phyloP scores from a whole-genome alignment of 768 basidiomycete genomes.

The Peribolospora kevripleyi region DNA sequence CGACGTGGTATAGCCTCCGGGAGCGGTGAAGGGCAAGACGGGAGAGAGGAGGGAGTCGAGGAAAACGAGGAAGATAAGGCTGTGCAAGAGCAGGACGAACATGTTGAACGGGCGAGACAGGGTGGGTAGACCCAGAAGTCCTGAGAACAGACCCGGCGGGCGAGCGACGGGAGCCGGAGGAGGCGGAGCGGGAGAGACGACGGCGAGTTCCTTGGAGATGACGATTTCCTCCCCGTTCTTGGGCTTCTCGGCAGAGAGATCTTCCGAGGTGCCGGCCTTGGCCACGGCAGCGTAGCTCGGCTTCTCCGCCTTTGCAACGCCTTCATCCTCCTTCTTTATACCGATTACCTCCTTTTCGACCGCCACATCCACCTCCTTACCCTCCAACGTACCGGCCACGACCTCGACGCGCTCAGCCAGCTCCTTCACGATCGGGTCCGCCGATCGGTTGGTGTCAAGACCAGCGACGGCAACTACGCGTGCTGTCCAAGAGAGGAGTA shows the following conservation, averaged over 20 bases:
- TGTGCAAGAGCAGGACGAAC: slow-evolving; percentile 21
- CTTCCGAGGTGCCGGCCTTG: background rate
- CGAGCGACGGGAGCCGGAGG: background rate
- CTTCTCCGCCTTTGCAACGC: background rate
- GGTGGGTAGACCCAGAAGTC: slow-evolving; percentile 5
- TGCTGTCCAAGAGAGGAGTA: too few relatives aligned
- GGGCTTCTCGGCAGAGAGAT: too few relatives aligned
- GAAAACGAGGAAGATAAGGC: slow-evolving; percentile 19
- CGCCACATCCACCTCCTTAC: too few relatives aligned
- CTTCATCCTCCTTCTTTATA: background rate
- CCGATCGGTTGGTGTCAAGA: too few relatives aligned
- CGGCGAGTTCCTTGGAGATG: too few relatives aligned
- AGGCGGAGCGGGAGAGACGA: too few relatives aligned
- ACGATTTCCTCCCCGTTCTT: too few relatives aligned
- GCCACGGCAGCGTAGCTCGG: background rate
- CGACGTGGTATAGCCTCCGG: slow-evolving; percentile 20
- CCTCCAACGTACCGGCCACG: too few relatives aligned
- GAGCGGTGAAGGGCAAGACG: slow-evolving; percentile 16
- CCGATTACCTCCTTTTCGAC: too few relatives aligned
- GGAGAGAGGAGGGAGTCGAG: slow-evolving; percentile 35
- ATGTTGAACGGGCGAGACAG: slow-evolving; percentile 6
- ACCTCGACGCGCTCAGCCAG: too few relatives aligned
- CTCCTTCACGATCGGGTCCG: too few relatives aligned
- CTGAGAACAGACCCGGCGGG: slow-evolving; percentile 1
- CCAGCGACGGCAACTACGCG: too few relatives aligned